These are phyloP conservation scores for Eustoma russellianum DNA, from an alignment of 257 asterid genomes.

Conservation along the genomic window DNA sequence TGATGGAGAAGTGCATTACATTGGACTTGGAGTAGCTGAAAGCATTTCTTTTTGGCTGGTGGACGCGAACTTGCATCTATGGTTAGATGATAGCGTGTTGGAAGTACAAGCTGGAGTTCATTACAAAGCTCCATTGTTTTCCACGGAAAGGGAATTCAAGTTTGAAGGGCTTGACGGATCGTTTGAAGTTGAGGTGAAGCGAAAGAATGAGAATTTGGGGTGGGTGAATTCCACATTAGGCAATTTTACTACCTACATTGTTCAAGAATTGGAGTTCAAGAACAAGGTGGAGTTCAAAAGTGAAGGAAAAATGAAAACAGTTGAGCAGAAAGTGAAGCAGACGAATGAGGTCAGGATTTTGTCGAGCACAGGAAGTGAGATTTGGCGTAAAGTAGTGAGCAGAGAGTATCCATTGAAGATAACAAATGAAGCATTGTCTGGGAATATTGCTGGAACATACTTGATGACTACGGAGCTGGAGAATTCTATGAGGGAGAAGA, in stretches of 20 bases:
- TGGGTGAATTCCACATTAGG: conserved; percentile 80
- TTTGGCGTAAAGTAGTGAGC: conserved; percentile 9
- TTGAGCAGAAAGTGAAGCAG: conserved; percentile 42
- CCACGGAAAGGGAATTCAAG: conserved; percentile 21
- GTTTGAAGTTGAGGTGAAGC: conserved; percentile 38
- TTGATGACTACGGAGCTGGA: conserved; percentile 32
- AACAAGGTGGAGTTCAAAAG: conserved; percentile 32
- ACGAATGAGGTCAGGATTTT: conserved; percentile 21
- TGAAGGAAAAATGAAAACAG: conserved; percentile 40
- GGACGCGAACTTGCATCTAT: conserved; percentile 70
- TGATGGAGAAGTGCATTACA: conserved; percentile 42
- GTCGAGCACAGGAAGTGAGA: conserved; percentile 14
- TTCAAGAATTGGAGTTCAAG: conserved; percentile 32
- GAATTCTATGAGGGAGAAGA: conserved; percentile 37
- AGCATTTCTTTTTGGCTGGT: conserved; percentile 70
- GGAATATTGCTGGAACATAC: conserved; percentile 23
- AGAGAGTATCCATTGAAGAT: conserved; percentile 44
- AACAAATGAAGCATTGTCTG: conserved; percentile 21
- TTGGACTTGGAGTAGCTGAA: conserved; percentile 50
- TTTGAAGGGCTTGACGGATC: conserved; percentile 46
- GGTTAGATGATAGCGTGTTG: conserved; percentile 46
- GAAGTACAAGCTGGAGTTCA: conserved; percentile 44
- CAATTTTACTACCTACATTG: conserved; percentile 38
- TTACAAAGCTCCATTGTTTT: conserved; percentile 23
- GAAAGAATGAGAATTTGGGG: conserved; percentile 43